A percentile compares a stretch with the other conserved stretches of the same genome.
Conservation (phyloP, 169 alveolate species). For the Eimeria sp. region DNA sequence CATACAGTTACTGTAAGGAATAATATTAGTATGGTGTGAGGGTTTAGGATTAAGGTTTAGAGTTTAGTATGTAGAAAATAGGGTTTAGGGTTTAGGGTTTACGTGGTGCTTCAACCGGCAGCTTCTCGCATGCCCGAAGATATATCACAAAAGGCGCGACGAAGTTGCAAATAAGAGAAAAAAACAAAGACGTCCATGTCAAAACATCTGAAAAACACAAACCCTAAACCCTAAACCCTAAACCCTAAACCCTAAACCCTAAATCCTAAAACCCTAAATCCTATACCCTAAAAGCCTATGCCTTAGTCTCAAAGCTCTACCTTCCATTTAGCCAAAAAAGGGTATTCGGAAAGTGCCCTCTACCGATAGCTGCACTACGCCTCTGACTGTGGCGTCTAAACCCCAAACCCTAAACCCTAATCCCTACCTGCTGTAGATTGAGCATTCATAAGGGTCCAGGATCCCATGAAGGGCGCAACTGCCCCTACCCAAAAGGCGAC, state of each 20-base stretch:
- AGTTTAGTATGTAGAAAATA: not conserved
- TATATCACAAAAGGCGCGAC: slow-evolving; percentile 72
- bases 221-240: slow-evolving; percentile 42
- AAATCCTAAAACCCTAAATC: not conserved
- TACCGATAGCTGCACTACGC: not conserved
- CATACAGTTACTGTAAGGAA: not conserved
- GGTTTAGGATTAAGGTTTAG: not conserved
- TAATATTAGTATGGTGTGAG: not conserved
- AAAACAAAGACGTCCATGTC: slow-evolving; percentile 73
- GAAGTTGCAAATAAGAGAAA: slow-evolving; percentile 78
- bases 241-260: slow-evolving; percentile 59
- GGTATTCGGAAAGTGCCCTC: no score
- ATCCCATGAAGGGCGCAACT: no score
- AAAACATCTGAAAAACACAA: slow-evolving; percentile 59
- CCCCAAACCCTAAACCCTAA: not conserved
- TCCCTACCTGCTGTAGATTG: not conserved
- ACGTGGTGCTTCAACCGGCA: slow-evolving; percentile 35
- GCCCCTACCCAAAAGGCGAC: no score
- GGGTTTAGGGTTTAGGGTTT: slow-evolving; percentile 18
- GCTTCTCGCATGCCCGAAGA: slow-evolving; percentile 71
- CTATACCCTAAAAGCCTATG: not conserved
- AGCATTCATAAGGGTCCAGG: not conserved
- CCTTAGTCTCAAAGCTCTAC: not conserved
- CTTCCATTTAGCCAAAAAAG: no score
- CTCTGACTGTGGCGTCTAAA: not conserved